These are phyloP conservation scores for Capronia epimyces DNA, from an alignment of 2,329 filamentous ascomycete species.

Conservation along the genomic window DNA sequence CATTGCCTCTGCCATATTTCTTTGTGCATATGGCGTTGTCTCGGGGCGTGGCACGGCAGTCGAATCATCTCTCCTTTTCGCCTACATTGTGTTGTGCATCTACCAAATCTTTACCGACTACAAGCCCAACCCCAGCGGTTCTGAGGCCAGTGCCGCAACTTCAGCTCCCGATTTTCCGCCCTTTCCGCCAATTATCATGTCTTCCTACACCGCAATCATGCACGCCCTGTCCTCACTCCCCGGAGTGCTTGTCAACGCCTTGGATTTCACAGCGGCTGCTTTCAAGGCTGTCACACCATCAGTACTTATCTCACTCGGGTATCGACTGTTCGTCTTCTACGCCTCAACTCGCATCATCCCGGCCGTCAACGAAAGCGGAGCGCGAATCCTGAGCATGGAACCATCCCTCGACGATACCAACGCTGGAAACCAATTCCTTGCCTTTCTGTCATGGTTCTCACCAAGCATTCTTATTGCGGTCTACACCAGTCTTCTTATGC, in stretches of 20 bases:
- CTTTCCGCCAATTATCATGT: slow-evolving; percentile 97
- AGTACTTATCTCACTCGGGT: slow-evolving; percentile 89
- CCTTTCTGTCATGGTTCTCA: slow-evolving; percentile 86
- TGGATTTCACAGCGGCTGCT: slow-evolving; percentile 82
- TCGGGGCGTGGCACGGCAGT: slow-evolving; percentile 91
- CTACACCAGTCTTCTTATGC: slow-evolving; percentile 90
- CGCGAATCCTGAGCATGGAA: slow-evolving; percentile 74
- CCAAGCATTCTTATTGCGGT: slow-evolving; percentile 92
- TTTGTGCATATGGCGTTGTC: slow-evolving; percentile 89
- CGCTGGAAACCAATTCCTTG: slow-evolving; percentile 71
- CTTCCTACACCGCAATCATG: slow-evolving; percentile 86
- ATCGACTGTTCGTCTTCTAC: slow-evolving; percentile 92
- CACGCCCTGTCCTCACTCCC: slow-evolving; percentile 80
- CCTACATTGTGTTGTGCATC: slow-evolving; percentile 95
- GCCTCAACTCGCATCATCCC: slow-evolving; percentile 93
- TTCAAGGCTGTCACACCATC: slow-evolving; percentile 94
- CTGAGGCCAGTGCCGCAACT: slow-evolving; percentile 45
- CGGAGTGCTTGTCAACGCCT: slow-evolving; percentile 71
- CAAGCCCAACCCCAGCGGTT: slow-evolving; percentile 65
- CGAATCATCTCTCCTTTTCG: slow-evolving; percentile 90
- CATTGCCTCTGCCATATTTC: slow-evolving; percentile 85
- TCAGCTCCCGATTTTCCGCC: slow-evolving; percentile 77
- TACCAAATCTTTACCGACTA: slow-evolving; percentile 99
- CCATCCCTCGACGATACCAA: slow-evolving; percentile 80
- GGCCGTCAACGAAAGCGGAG: slow-evolving; percentile 80